These are phyloP conservation scores for Chrysosporium queenslandicum DNA, from an alignment of 2,329 filamentous ascomycete species.

Conservation along the genomic window DNA sequence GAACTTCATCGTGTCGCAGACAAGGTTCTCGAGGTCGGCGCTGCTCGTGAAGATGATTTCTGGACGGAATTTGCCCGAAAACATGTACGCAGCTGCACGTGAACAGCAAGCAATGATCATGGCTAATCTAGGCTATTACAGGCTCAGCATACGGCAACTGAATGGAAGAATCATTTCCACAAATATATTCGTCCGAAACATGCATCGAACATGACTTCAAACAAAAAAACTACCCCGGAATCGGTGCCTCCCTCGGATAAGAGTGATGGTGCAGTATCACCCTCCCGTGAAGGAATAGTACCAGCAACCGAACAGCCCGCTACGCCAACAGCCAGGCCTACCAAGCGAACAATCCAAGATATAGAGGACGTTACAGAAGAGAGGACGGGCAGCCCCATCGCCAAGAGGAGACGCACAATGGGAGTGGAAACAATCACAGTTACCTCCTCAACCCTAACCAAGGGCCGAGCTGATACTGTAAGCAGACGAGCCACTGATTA, in stretches of 20 bases:
- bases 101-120: neutral
- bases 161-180: slow-evolving; percentile 16
- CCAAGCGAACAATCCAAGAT: neutral
- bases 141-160: slow-evolving; percentile 11
- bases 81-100: slow-evolving; percentile 10
- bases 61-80: slow-evolving; percentile 22
- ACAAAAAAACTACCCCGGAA: neutral
- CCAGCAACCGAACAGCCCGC: neutral
- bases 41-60: slow-evolving; percentile 16
- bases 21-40: slow-evolving; percentile 18
- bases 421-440: neutral
- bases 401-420: slow-evolving; percentile 10
- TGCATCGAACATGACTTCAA: slow-evolving; percentile 1
- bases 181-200: slow-evolving; percentile 13
- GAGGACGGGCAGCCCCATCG: neutral
- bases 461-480: neutral
- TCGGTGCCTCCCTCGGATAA: neutral
- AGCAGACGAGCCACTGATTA: slow-evolving; percentile 12
- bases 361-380: neutral
- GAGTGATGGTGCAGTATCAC: too few species aligned
- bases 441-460: slow-evolving; percentile 2
- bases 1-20: slow-evolving; percentile 20
- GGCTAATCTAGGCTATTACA: neutral
- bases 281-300: neutral
- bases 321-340: neutral